These are phyloP conservation scores for Camillea tinctor DNA, from an alignment of 2,329 filamentous ascomycete genomes.

Conservation along the genomic window DNA sequence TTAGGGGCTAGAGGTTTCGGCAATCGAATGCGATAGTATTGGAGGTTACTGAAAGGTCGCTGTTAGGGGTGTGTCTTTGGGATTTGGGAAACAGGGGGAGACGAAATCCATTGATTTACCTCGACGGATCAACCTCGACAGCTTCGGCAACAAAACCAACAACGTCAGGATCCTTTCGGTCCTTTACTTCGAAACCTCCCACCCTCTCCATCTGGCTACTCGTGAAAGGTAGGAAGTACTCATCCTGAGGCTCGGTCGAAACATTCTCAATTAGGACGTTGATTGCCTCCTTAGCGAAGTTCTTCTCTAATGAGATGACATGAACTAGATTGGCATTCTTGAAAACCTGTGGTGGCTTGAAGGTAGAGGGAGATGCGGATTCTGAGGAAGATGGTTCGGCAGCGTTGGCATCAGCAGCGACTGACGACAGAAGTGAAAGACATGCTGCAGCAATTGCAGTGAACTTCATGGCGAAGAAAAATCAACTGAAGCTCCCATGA, in stretches of 20 bases:
- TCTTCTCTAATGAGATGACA: conserved; percentile 89
- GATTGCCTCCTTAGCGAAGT: conserved; percentile 83
- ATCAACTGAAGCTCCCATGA: conserved; percentile 29
- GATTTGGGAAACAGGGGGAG: conserved; percentile 2
- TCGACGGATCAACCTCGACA: conserved; percentile 63
- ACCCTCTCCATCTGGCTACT: conserved; percentile 71
- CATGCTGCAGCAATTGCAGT: conserved; percentile 55
- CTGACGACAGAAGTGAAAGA: conserved; percentile 54
- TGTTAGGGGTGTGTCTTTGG: conserved; percentile 23
- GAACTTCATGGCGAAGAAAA: conserved; percentile 44
- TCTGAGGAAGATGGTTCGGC: conserved; percentile 50
- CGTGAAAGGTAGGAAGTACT: conserved; percentile 91
- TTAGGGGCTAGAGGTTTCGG: conserved; percentile 73
- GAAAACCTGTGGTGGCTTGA: conserved; percentile 87
- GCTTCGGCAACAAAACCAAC: conserved; percentile 68
- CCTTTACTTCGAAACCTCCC: conserved; percentile 86
- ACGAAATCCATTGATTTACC: conserved; percentile 37
- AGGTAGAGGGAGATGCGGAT: conserved; percentile 60
- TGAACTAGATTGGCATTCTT: conserved; percentile 91
- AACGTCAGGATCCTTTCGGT: conserved; percentile 76
- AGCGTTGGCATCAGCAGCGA: conserved; percentile 36
- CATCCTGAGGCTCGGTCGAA: conserved; percentile 72
- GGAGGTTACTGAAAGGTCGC: conserved; percentile 53
- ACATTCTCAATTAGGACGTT: conserved; percentile 94
- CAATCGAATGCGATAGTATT: conserved; percentile 84